Evolutionary conservation across 129 eudicot genomes (phyloP), one percentile per base, ranked within the genome.

Genomic region (Rutidosis leptorrhynchoides): DNA sequence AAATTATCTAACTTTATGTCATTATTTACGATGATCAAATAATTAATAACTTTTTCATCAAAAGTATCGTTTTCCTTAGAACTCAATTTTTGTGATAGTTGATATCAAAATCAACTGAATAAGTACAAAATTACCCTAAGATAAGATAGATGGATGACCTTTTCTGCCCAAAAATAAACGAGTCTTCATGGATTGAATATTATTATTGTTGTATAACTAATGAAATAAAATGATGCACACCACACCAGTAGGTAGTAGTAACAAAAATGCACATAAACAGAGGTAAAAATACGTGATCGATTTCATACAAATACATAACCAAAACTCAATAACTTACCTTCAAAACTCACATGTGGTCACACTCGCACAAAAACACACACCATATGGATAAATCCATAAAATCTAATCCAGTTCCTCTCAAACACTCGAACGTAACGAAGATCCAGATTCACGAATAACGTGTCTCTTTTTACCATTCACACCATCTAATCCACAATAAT

Each of bases 391-490:
- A 52, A 58, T 23, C 14, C 74, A 3, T 1, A 1, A 85, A 79
- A 85, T 43, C 32, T 80, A 81, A 26, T 83, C 74, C n/a, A n/a
- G n/a, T n/a, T 24, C 57, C 59, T 61, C 94, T 85, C 67, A 81
- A 77, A 77, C 74, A n/a, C 1, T 1, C 0, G 52, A 65, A 55
- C 45, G 10, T n/a, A 58, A 1, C 22, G 64, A 35, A 33, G 74
- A 75, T 48, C 2, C 67, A 17, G 74, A 58, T n/a, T 37, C 54
- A 3, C 68, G 62, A 58, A 67, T 74, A 6, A 58, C 74, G 5
- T 21, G 74, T 0, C 48, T 27, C 55, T 62, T 24, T 1, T 16
- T 3, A 21, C 51, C 60, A 27, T 53, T 35, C 7, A 37, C 30
- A 1, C 12, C 71, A 32, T 8, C 43, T 1, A 56, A 11, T 6